Evolutionary conservation across 192 early-diverging fungal genomes (phyloP).

Genomic region (Pilobolus umbonatus): DNA sequence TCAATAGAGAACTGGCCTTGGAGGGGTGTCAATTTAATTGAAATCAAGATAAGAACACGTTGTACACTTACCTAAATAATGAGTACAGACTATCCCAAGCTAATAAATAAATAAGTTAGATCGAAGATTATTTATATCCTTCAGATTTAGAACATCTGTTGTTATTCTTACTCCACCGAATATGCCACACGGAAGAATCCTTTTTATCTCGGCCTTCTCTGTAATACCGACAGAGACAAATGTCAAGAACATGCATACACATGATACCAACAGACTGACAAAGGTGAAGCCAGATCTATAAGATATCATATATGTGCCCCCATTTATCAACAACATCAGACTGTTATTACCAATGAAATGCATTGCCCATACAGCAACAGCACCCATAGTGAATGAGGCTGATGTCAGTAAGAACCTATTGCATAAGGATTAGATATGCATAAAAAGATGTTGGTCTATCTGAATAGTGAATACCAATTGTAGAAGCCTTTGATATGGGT

Average conservation of each 20-base stretch:
- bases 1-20: conserved; percentile 37
- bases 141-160: neutral
- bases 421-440: conserved; percentile 5
- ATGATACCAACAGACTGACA: conserved; percentile 26
- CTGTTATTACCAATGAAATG: conserved; percentile 41
- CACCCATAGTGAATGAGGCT: conserved; percentile 37
- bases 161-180: conserved; percentile 27
- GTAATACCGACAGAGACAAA: conserved; percentile 32
- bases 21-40: neutral
- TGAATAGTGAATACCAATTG: conserved; percentile 25
- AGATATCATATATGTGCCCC: conserved; percentile 16
- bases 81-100: conserved; percentile 32
- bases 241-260: conserved; percentile 28
- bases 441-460: neutral
- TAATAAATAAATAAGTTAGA: conserved; percentile 11
- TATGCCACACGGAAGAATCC: conserved; percentile 33
- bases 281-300: conserved; percentile 32
- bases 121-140: neutral
- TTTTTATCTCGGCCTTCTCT: conserved; percentile 25
- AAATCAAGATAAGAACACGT: neutral
- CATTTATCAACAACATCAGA: conserved; percentile 15
- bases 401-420: conserved; percentile 30
- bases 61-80: conserved; percentile 27
- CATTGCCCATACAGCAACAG: conserved; percentile 40
- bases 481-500: conserved; percentile 27